Evolutionary conservation across 2,329 filamentous ascomycete genomes (phyloP).

Genomic region (Colletotrichum tabaci): DNA sequence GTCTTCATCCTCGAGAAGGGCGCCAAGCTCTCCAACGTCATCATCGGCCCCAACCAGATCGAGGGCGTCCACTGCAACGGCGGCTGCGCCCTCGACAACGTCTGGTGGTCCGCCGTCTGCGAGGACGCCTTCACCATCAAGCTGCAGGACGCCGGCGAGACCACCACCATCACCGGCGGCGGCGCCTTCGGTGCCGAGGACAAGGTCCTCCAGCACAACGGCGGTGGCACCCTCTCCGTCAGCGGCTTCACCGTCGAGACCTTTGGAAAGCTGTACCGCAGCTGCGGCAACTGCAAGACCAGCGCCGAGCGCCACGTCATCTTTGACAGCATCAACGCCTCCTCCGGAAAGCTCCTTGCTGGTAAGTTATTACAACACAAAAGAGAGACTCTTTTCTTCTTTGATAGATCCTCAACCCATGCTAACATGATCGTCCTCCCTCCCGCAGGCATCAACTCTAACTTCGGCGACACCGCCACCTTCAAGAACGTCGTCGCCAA

Average conservation of each 20-base stretch:
- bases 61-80: constrained; percentile 64
- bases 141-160: constrained; percentile 45
- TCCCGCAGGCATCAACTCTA: constrained; percentile 39
- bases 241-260: constrained; percentile 36
- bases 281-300: constrained; percentile 42
- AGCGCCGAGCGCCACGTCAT: constrained; percentile 40
- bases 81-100: constrained; percentile 56
- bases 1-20: constrained; percentile 60
- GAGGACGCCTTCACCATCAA: constrained; percentile 54
- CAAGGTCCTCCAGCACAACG: constrained; percentile 44
- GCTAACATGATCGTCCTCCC: neutral
- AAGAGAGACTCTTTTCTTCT: too few species aligned
- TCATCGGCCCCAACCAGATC: constrained; percentile 60
- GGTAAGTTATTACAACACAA: constrained; percentile 15
- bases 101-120: constrained; percentile 57
- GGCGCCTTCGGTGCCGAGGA: constrained; percentile 35
- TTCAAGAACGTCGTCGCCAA: constrained; percentile 27
- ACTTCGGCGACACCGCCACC: constrained; percentile 42
- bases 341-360: constrained; percentile 40
- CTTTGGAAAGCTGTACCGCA: constrained; percentile 43
- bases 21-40: constrained; percentile 60
- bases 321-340: constrained; percentile 40
- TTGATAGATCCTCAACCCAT: neutral
- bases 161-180: constrained; percentile 36
- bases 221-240: constrained; percentile 39